Percentiles rank a stretch among this genome's conserved stretches.
Conservation (phyloP, 441 rosid species). For the Kokia cookei region DNA sequence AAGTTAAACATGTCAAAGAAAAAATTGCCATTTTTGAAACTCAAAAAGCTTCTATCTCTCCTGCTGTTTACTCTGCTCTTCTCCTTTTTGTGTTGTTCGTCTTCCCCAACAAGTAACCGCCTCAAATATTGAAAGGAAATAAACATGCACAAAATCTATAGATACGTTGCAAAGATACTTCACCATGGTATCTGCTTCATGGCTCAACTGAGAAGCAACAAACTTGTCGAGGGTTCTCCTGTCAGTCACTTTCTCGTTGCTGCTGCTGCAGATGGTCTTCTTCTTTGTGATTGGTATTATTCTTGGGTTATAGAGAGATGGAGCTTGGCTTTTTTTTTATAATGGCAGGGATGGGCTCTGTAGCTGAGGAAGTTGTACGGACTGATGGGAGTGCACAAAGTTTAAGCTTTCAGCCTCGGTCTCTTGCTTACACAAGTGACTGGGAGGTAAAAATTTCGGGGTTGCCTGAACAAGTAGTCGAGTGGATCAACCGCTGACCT, state of each 20-base stretch:
- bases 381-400: conserved; percentile 33
- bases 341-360: conserved; percentile 58
- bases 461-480: conserved; percentile 45
- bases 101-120: background rate
- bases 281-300: background rate
- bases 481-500: conserved; percentile 47
- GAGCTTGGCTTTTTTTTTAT: conserved; percentile 42
- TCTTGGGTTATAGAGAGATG: background rate
- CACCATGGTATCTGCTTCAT: conserved; percentile 36
- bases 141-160: background rate
- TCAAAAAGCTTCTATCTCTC: too few species aligned
- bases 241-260: conserved; percentile 51
- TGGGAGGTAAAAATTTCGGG: conserved; percentile 25
- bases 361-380: conserved; percentile 61
- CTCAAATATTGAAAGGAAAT: background rate
- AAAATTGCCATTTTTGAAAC: too few species aligned
- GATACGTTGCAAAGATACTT: background rate
- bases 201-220: conserved; percentile 85
- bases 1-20: too few species aligned
- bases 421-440: conserved; percentile 51
- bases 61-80: too few species aligned
- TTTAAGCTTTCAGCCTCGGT: conserved; percentile 36
- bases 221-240: conserved; percentile 95
- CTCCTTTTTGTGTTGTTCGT: background rate
- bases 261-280: conserved; percentile 3